Evolutionary conservation across 108 stramenopile species (phyloP), one percentile per base, ranked within the genome.

Genomic region (Bacterosira constricta): DNA sequence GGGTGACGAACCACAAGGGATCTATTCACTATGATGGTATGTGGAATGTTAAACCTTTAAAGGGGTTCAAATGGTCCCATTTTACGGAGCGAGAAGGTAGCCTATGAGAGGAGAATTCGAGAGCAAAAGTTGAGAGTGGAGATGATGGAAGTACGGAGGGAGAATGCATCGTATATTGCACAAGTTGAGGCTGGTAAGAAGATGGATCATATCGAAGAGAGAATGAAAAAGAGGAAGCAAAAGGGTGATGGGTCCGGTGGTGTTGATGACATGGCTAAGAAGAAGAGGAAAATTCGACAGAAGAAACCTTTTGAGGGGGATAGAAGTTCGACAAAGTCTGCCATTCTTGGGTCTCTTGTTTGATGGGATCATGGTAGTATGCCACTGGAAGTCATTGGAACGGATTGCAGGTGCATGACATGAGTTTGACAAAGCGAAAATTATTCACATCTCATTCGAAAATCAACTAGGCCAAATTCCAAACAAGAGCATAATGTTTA

Each of bases 41-140:
- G 44, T 99, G 98, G 98, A 95, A 93, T 74, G 41, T 99, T 51
- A 99, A 98, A 67, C 98, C 97, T 75, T 64, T 99, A 53, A 63
- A 63, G 6, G 94, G 93, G 30, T 99, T 99, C 84, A 89, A 96
- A 66, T 99, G 98, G 98, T 80, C 85, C 18, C 94, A 96, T 62
- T 77, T 99, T 30, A 97, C 98, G 18, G 98, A n/a, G n/a, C n/a
- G n/a, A 99, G 81, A 98, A 98, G 83, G 90, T 97, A 10, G 96
- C 97, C 6, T 98, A 98, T 67, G 97, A 99, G 71, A 77, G 97
- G 53, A 80, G 95, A 42, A 91, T 97, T 2, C 77, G 93, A 54
- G 96, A 97, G 53, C 91, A 91, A 52, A 94, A 92, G 61, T 74
- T 98, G 51, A 83, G 96, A 47, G 75, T 96, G 1, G 96, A 96